phyloP scores from a whole-genome alignment of 169 alveolate species.

The Ichthyophthirius multifiliis region DNA sequence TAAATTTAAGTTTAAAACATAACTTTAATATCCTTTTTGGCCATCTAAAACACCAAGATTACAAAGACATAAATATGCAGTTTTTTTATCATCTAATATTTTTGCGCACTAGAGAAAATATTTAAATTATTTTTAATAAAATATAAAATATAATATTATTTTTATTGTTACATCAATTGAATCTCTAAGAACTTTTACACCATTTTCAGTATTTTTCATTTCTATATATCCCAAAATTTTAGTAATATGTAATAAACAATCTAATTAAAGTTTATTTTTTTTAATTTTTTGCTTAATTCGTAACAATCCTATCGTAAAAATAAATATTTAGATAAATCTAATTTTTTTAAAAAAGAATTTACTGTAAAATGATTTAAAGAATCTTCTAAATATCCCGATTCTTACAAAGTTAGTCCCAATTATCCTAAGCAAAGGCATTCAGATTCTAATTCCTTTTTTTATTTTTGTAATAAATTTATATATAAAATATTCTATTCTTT shows the following conservation, averaged over 20 bases:
- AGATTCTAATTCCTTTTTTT: slow-evolving; percentile 30
- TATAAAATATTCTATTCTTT: background rate
- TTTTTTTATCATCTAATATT: slow-evolving; percentile 22
- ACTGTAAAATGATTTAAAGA: slow-evolving; percentile 32
- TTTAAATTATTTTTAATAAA: background rate
- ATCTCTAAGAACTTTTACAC: slow-evolving; percentile 25
- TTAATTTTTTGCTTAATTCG: slow-evolving; percentile 37
- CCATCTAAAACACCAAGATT: slow-evolving; percentile 38
- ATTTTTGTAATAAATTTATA: background rate
- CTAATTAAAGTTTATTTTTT: slow-evolving; percentile 35
- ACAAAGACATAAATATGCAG: slow-evolving; percentile 30
- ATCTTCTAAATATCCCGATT: background rate
- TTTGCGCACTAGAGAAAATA: slow-evolving; percentile 26
- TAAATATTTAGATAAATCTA: background rate
- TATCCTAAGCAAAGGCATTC: slow-evolving; percentile 36
- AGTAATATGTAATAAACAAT: slow-evolving; percentile 26
- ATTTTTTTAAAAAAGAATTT: background rate
- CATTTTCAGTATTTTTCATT: background rate
- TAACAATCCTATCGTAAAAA: slow-evolving; percentile 23
- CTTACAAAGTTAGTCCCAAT: slow-evolving; percentile 19
- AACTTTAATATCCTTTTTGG: background rate
- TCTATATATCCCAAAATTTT: slow-evolving; percentile 12
- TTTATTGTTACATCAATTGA: slow-evolving; percentile 10
- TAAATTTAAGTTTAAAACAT: no score
- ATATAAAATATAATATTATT: background rate